These are phyloP conservation scores for Aspergillus sp. DNA, from an alignment of 2,329 filamentous ascomycete species.

Conservation along the genomic window DNA sequence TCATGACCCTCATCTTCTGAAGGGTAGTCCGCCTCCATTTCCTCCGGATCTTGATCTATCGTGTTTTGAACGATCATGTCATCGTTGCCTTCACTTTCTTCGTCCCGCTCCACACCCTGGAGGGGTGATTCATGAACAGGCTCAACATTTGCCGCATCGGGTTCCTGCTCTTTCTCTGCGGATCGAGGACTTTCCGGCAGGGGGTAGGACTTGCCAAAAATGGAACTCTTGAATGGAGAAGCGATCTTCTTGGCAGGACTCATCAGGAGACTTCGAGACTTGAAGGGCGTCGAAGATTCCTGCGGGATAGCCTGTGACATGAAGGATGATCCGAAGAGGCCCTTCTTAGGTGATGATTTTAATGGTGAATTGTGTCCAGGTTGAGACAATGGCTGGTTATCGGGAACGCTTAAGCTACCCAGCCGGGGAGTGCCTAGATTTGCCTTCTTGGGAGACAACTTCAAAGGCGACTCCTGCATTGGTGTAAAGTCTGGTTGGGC, in stretches of 20 bases:
- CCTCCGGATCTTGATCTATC: neutral
- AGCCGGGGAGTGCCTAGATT: conserved; percentile 16
- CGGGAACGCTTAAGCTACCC: conserved; percentile 9
- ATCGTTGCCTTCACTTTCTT: conserved; percentile 15
- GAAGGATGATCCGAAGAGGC: conserved; percentile 35
- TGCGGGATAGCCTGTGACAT: conserved; percentile 30
- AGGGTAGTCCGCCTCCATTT: too few relatives aligned
- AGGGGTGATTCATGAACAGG: neutral
- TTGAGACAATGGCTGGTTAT: conserved; percentile 11
- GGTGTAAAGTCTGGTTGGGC: conserved; percentile 26
- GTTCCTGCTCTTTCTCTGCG: conserved; percentile 2
- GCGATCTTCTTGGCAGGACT: conserved; percentile 44
- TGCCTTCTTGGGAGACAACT: conserved; percentile 43
- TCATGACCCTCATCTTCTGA: too few relatives aligned
- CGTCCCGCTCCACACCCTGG: conserved; percentile 14
- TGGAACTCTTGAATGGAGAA: conserved; percentile 37
- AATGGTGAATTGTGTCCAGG: conserved; percentile 17
- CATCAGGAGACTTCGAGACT: conserved; percentile 33
- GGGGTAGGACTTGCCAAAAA: conserved; percentile 13
- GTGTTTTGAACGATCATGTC: neutral
- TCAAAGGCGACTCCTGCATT: conserved; percentile 38
- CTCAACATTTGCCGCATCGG: neutral
- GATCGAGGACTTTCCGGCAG: conserved; percentile 1
- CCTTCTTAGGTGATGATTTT: conserved; percentile 22
- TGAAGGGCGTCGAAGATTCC: conserved; percentile 33